These are phyloP conservation scores for Mercurialis annua DNA, from an alignment of 345 rosid species.

Conservation along the genomic window DNA sequence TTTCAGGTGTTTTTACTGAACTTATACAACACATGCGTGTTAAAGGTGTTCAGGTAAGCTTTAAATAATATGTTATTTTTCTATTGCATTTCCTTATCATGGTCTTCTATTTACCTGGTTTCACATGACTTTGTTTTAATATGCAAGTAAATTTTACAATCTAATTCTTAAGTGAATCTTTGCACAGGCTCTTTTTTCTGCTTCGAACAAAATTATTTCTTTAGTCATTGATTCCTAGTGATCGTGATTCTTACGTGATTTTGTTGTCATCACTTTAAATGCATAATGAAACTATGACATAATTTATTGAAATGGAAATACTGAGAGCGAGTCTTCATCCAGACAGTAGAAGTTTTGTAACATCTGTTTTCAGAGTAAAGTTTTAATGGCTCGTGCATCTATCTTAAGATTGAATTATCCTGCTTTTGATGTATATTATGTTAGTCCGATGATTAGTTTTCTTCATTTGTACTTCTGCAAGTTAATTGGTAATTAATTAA, in stretches of 20 bases:
- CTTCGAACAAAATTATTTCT: neutral
- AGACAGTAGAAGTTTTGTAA: neutral
- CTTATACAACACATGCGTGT: constrained; percentile 98
- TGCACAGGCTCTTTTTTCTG: neutral
- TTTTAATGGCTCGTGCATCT: neutral
- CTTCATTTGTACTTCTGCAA: neutral
- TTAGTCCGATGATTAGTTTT: neutral
- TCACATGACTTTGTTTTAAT: neutral
- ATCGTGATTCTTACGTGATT: neutral
- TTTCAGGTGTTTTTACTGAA: constrained; percentile 95
- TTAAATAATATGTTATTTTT: neutral
- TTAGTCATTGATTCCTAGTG: neutral
- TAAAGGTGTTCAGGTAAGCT: constrained; percentile 83
- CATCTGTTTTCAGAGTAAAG: neutral
- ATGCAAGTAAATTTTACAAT: neutral
- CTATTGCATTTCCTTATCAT: neutral
- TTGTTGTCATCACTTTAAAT: neutral
- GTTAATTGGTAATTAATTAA: neutral
- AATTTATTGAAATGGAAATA: neutral
- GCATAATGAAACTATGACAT: neutral
- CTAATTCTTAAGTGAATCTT: neutral
- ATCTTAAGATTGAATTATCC: neutral
- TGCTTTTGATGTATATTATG: neutral
- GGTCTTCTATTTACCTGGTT: neutral
- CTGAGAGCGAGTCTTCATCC: too few species aligned